A percentile compares a stretch with the other conserved stretches of the same genome.
Conservation (phyloP, 495 filamentous ascomycete genomes). For the Aspergillus sclerotioniger region DNA sequence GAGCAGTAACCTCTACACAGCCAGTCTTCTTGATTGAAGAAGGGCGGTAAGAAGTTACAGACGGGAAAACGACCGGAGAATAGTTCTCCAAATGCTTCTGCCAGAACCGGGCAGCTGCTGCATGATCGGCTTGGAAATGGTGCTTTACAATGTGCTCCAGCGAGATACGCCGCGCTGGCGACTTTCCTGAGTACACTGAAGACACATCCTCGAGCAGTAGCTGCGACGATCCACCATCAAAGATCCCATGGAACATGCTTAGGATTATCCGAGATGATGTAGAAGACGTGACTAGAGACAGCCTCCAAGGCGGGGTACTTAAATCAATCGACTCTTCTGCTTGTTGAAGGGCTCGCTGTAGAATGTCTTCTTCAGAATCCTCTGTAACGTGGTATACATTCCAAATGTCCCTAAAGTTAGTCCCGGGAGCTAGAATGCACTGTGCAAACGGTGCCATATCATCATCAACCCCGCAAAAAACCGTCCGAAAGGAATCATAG, state of each 20-base stretch:
- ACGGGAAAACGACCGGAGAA: constrained; percentile 28
- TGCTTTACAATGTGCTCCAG: constrained; percentile 32
- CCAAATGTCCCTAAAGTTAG: no score
- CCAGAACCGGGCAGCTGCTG: constrained; percentile 61
- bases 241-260: constrained; percentile 75
- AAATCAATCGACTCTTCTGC: constrained; percentile 20
- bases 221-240: constrained; percentile 72
- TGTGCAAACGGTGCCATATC: constrained; percentile 68
- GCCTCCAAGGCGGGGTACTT: constrained; percentile 26
- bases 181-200: constrained; percentile 27
- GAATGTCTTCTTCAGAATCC: constrained; percentile 23
- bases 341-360: constrained; percentile 21
- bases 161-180: constrained; percentile 21
- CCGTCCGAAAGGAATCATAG: constrained; percentile 60
- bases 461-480: constrained; percentile 62
- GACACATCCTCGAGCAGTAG: constrained; percentile 65
- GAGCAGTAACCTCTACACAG: constrained; percentile 20
- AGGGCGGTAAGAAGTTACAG: constrained; percentile 16
- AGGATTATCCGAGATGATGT: constrained; percentile 47
- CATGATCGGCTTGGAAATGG: constrained; percentile 36
- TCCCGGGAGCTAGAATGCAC: constrained; percentile 26
- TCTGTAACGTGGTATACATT: constrained; percentile 22
- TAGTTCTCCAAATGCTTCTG: constrained; percentile 39
- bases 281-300: constrained; percentile 36
- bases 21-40: constrained; percentile 13